Evolutionary conservation across 108 stramenopile genomes (phyloP).

Genomic region (Cyclotella cryptica): DNA sequence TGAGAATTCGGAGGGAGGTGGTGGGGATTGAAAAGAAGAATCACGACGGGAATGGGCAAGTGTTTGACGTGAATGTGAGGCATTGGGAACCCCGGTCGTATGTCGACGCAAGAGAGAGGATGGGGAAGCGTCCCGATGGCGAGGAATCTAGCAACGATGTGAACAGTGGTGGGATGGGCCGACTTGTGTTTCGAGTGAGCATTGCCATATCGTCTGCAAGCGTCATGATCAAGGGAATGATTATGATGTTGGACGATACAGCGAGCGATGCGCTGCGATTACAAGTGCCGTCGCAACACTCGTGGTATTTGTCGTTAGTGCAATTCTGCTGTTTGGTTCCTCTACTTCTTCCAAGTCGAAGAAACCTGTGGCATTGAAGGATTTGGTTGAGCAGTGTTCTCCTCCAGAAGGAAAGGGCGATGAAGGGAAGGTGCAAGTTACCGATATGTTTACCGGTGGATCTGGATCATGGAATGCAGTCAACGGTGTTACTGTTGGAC

Average conservation of each 20-base stretch:
- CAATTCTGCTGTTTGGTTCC: constrained; percentile 23
- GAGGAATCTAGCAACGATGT: constrained; percentile 14
- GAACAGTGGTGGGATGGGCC: not conserved
- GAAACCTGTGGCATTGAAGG: constrained; percentile 31
- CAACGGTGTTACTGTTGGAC: constrained; percentile 61
- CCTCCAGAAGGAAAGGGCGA: constrained; percentile 55
- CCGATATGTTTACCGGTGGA: constrained; percentile 78
- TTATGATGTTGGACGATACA: constrained; percentile 39
- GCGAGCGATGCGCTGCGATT: constrained; percentile 26
- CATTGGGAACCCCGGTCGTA: constrained; percentile 81
- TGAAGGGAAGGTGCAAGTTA: constrained; percentile 56
- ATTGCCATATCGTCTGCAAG: constrained; percentile 35
- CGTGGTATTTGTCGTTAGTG: constrained; percentile 33
- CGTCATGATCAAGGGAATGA: constrained; percentile 39
- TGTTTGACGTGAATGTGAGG: constrained; percentile 49
- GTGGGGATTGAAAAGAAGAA: constrained; percentile 43
- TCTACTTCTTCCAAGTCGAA: constrained; percentile 10
- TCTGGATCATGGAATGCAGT: constrained; percentile 62
- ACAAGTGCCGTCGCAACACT: constrained; percentile 36
- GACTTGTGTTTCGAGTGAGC: constrained; percentile 21
- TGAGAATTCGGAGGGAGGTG: constrained; percentile 79
- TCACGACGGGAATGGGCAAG: constrained; percentile 3
- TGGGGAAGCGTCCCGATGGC: constrained; percentile 53
- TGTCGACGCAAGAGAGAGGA: constrained; percentile 49
- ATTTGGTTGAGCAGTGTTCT: constrained; percentile 63